Conservation (phyloP, 371 early-diverging fungal species). For the Mucor mucedo region DNA sequence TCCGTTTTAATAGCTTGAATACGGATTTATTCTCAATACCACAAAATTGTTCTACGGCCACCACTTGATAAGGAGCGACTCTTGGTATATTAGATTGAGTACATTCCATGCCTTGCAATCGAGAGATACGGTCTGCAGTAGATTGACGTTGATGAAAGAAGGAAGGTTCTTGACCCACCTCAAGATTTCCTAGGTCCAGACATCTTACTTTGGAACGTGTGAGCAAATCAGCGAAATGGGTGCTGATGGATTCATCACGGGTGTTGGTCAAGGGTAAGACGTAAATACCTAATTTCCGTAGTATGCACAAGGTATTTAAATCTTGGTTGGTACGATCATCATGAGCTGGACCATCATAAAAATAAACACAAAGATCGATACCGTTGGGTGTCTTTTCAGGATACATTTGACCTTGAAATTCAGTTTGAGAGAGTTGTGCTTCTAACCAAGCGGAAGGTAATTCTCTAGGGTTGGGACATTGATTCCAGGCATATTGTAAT, state of each 20-base stretch:
- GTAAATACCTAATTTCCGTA: constrained; percentile 38
- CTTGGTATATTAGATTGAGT: constrained; percentile 31
- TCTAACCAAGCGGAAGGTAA: constrained; percentile 19
- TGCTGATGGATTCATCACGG: constrained; percentile 13
- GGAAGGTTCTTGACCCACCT: constrained; percentile 21
- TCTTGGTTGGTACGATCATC: constrained; percentile 27
- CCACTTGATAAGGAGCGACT: constrained; percentile 45
- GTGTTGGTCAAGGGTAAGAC: constrained; percentile 33
- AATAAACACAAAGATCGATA: constrained; percentile 52
- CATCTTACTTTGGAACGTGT: constrained; percentile 25
- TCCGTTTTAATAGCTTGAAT: constrained; percentile 36
- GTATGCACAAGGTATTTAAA: constrained; percentile 31
- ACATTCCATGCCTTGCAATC: constrained; percentile 33
- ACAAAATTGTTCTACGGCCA: constrained; percentile 45
- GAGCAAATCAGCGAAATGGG: constrained; percentile 21
- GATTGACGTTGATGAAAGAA: constrained; percentile 8
- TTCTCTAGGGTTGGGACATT: constrained; percentile 31
- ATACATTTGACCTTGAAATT: constrained; percentile 33
- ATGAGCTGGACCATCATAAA: constrained; percentile 31
- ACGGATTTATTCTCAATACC: constrained; percentile 38
- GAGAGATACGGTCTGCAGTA: constrained; percentile 5
- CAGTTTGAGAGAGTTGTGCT: not conserved
- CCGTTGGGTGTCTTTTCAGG: constrained; percentile 51
- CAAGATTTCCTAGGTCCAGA: constrained; percentile 23
- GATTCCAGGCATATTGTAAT: constrained; percentile 36